Conservation (phyloP, 2,329 filamentous ascomycete genomes). For the Verticillium nonalfalfae region DNA sequence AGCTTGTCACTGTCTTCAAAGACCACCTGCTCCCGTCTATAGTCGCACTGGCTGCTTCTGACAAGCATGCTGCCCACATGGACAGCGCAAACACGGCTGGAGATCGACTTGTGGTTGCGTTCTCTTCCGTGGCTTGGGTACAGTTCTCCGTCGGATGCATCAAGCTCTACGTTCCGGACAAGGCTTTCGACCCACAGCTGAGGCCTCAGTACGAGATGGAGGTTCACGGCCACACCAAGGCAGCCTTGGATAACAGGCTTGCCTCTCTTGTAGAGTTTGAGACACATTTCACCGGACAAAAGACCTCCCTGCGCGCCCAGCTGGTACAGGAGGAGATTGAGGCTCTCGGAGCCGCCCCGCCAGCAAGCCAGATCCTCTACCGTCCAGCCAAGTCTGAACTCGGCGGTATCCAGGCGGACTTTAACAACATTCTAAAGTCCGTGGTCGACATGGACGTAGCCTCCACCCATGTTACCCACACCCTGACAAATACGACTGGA, state of each 20-base stretch:
- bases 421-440: constrained; percentile 68
- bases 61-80: constrained; percentile 15
- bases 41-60: constrained; percentile 32
- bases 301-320: constrained; percentile 59
- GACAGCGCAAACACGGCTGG: not conserved
- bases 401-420: constrained; percentile 71
- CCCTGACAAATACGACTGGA: constrained; percentile 23
- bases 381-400: constrained; percentile 65
- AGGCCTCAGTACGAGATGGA: constrained; percentile 59
- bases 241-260: constrained; percentile 49
- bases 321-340: constrained; percentile 56
- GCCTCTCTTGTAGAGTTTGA: constrained; percentile 61
- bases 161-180: constrained; percentile 77
- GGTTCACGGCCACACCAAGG: constrained; percentile 48
- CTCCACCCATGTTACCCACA: constrained; percentile 25
- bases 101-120: not conserved
- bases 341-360: constrained; percentile 60
- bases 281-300: constrained; percentile 58
- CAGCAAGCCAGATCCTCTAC: constrained; percentile 59
- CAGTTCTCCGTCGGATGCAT: constrained; percentile 69
- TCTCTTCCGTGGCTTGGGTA: constrained; percentile 57
- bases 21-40: constrained; percentile 39
- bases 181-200: constrained; percentile 74
- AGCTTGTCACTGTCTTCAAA: constrained; percentile 29
- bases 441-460: constrained; percentile 43